Evolutionary conservation across 2,329 filamentous ascomycete species (phyloP).

Genomic region (Cladosporium sp.): DNA sequence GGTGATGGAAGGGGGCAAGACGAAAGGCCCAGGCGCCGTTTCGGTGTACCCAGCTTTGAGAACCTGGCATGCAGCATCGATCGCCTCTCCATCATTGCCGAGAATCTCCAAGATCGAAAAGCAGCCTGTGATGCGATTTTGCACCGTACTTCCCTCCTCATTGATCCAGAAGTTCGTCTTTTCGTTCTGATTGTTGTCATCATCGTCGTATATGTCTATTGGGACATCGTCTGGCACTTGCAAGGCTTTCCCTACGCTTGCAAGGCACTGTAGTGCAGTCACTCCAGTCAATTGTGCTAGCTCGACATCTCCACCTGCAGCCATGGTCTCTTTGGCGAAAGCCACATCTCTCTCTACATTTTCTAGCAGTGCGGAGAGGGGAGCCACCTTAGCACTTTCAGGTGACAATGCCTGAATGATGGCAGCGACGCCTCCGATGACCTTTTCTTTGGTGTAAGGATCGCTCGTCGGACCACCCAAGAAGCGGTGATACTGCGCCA

Average conservation of each 20-base stretch:
- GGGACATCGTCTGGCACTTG: constrained; percentile 64
- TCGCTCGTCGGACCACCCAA: constrained; percentile 59
- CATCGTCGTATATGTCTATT: constrained; percentile 61
- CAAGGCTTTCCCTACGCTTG: constrained; percentile 66
- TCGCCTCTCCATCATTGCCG: constrained; percentile 59
- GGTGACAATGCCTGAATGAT: constrained; percentile 69
- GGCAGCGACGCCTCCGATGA: constrained; percentile 69
- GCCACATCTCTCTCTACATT: constrained; percentile 49
- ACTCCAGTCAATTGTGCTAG: constrained; percentile 42
- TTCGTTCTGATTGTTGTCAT: constrained; percentile 23
- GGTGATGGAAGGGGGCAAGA: constrained; percentile 64
- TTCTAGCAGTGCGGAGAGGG: constrained; percentile 50
- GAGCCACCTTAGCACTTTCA: constrained; percentile 50
- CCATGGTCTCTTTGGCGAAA: constrained; percentile 27
- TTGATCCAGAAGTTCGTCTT: constrained; percentile 44
- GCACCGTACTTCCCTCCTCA: constrained; percentile 46
- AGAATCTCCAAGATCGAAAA: constrained; percentile 53
- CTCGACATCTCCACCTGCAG: constrained; percentile 35
- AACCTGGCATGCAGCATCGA: constrained; percentile 68
- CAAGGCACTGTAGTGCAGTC: constrained; percentile 62
- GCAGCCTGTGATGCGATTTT: constrained; percentile 49
- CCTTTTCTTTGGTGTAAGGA: constrained; percentile 65
- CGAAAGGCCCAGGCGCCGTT: constrained; percentile 69
- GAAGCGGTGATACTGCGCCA: constrained; percentile 67
- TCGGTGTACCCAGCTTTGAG: constrained; percentile 74